These are phyloP conservation scores for Amphicarpaea edgeworthii DNA, from an alignment of 306 rosid genomes.

Conservation along the genomic window DNA sequence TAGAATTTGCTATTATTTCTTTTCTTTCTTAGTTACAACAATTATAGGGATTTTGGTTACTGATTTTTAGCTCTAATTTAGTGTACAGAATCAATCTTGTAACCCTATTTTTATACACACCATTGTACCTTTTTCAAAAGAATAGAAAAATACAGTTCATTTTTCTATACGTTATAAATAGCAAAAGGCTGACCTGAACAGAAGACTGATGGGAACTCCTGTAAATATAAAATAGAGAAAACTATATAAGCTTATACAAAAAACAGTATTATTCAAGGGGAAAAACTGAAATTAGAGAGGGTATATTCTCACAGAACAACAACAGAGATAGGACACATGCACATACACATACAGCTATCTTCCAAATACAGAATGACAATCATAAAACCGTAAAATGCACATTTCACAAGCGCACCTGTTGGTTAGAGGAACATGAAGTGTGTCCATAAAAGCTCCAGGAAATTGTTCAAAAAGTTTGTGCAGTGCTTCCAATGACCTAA, in stretches of 20 bases:
- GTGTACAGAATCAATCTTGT: too few species aligned
- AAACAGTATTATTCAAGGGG: not conserved
- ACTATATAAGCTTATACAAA: slow-evolving; percentile 19
- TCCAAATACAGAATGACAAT: slow-evolving; percentile 28
- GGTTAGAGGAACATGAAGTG: slow-evolving; percentile 66
- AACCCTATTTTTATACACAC: too few species aligned
- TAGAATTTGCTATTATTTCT: too few species aligned
- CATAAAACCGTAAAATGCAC: slow-evolving; percentile 14
- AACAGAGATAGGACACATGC: not conserved
- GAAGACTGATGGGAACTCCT: slow-evolving; percentile 64
- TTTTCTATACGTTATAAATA: too few species aligned
- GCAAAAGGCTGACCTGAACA: slow-evolving; percentile 62
- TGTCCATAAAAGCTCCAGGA: slow-evolving; percentile 88
- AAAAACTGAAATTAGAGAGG: slow-evolving; percentile 7
- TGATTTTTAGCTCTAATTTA: too few species aligned
- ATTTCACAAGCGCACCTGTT: slow-evolving; percentile 59
- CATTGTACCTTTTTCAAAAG: too few species aligned
- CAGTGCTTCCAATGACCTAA: slow-evolving; percentile 90
- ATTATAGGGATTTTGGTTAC: too few species aligned
- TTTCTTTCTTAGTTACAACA: too few species aligned
- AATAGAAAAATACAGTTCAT: too few species aligned
- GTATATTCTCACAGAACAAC: not conserved
- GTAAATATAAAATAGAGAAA: slow-evolving; percentile 45
- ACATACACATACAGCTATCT: not conserved
- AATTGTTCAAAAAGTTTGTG: slow-evolving; percentile 87